Base-by-base conservation (phyloP, 805 yeast species). In the Metschnikowia gelsemii region DNA sequence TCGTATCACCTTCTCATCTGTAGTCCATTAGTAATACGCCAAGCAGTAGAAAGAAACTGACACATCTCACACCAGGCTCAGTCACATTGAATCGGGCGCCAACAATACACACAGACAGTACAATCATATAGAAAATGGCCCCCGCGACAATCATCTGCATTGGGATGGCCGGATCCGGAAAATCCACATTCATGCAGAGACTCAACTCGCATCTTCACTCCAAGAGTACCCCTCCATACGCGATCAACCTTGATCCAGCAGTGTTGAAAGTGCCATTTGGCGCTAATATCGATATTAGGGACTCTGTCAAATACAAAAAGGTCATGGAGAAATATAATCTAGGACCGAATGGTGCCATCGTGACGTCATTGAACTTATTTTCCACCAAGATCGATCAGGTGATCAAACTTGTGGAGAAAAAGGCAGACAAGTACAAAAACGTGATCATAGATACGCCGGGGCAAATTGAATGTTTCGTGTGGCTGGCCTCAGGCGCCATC, bases 311-410 rank as follows among this genome's bases (percentile, higher is more conserved):
- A 60, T 93, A 93, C 63, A 87, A 85, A 50, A 89, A 93, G 58
- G 98, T 93, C 32, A 93, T 91, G 98, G 93, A 89, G 54, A 90
- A 90, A 59, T 87, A 91, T 60, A 84, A 87, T 44, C 64, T 93
- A 43, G 99, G 99, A 0, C 99, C 99, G 11, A 93, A 93, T 59
- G 99, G 99, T 43, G 98, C 98, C 2, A 93, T 93, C 59, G 96
- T 95, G 50, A 93, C 99, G 0, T 87, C 96, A 16, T 72, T 93
- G 47, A 93, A 93, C 59, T 69, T 93, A 38, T 93, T 93, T 59
- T 73, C 96, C 35, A 93, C 99, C 11, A 93, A 93, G 64, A 88
- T 93, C 43, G 99, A 93, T 62, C 99, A 93, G 66, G 97, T 93
- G 4, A 81, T 93, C 35, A 76, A 78, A 27, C 70, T 93, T 27